These are phyloP conservation scores for Backusella westeae DNA, from an alignment of 192 early-diverging fungal species.

Conservation along the genomic window DNA sequence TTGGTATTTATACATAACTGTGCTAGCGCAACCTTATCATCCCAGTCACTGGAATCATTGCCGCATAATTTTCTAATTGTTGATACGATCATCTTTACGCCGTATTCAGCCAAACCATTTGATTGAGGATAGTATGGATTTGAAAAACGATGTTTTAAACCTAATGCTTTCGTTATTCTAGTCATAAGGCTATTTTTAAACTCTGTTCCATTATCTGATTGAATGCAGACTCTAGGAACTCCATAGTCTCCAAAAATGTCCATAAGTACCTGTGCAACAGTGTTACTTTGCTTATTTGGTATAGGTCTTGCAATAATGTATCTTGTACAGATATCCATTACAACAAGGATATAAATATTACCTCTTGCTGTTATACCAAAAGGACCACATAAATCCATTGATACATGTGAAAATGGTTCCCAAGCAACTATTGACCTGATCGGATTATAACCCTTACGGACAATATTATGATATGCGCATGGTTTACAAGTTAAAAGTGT, in stretches of 20 bases:
- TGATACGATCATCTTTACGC: no score
- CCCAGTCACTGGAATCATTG: no score
- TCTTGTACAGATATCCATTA: neutral
- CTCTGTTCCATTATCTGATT: neutral
- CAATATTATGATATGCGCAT: conserved; percentile 31
- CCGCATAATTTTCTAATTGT: no score
- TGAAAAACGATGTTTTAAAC: no score
- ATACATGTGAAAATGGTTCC: conserved; percentile 24
- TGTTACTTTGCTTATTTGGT: neutral
- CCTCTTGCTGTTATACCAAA: neutral
- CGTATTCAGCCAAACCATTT: no score
- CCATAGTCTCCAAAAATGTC: neutral
- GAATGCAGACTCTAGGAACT: neutral
- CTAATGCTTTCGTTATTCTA: neutral
- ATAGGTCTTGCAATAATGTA: neutral
- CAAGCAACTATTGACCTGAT: conserved; percentile 17
- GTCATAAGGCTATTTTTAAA: neutral
- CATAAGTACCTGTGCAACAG: neutral
- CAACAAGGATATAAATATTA: neutral
- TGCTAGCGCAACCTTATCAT: no score
- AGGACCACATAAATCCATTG: conserved; percentile 29
- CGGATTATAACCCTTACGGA: conserved; percentile 27
- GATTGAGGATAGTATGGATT: no score
- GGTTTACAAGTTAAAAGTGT: conserved; percentile 11
- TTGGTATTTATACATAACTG: no score